A percentile compares a stretch with the other conserved stretches of the same genome.
These are phyloP conservation scores for Elsinoe batatas DNA, from an alignment of 2,329 filamentous ascomycete species.

Conservation along the genomic window DNA sequence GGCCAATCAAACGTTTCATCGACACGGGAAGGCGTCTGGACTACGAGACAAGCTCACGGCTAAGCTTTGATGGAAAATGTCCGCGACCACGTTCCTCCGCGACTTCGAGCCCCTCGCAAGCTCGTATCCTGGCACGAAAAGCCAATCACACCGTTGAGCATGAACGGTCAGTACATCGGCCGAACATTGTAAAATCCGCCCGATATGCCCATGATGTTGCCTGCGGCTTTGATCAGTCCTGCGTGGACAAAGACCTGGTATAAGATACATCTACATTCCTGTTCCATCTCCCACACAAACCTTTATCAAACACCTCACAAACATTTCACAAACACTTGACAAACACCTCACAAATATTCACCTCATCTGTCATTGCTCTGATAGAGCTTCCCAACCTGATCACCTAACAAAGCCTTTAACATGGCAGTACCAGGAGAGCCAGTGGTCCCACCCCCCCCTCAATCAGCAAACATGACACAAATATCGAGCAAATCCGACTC, in stretches of 20 bases:
- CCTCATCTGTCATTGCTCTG: neutral
- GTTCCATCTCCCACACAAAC: neutral
- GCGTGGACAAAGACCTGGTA: neutral
- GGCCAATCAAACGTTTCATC: too few species aligned
- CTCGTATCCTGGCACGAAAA: neutral
- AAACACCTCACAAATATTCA: neutral
- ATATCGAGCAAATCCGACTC: slow-evolving; percentile 15
- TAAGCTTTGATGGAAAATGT: too few species aligned
- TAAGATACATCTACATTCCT: neutral
- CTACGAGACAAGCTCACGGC: too few species aligned
- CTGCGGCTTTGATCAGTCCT: neutral
- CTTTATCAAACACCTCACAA: neutral
- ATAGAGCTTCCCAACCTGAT: neutral
- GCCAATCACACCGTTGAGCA: neutral
- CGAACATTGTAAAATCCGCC: neutral
- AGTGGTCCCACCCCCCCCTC: slow-evolving; percentile 8
- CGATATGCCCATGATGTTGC: slow-evolving; percentile 1
- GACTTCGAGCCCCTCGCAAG: too few species aligned
- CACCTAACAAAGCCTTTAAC: neutral
- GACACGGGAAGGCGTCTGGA: too few species aligned
- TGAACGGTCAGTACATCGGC: neutral
- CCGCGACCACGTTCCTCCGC: too few species aligned
- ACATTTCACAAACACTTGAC: neutral
- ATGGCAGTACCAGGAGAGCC: neutral
- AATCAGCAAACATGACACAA: slow-evolving; percentile 11